Base-by-base conservation (phyloP, 1,284 basidiomycete species). In the Ganoderma boninense region DNA sequence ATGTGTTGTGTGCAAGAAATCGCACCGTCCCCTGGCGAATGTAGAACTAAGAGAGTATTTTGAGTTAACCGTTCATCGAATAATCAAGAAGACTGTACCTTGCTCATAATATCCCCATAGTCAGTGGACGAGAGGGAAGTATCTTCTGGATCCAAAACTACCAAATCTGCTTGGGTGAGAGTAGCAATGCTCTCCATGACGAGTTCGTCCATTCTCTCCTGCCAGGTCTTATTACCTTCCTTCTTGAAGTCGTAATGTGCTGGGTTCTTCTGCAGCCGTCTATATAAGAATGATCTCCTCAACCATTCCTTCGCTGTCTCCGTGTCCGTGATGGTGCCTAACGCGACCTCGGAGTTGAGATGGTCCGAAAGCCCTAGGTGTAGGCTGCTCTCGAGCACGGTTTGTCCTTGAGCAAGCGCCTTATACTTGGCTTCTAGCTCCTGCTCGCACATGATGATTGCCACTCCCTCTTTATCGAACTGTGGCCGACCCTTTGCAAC, bases 341-440 rank as follows among this genome's bases (percentile, higher is more conserved):
- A 86, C 0, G 92, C 92, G 65, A 98, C 93, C 82, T 98, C 97
- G 2, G 95, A 96, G 78, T 98, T 98, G 76, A 98, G 83, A 79
- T 98, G 95, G 79, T 98, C 97, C 1, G 91, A 85, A 13, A 98
- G 87, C 77, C 95, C 94, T 65, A 84, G 83, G 79, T 98, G 96
- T 40, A 97, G 86, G 72, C 88, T 92, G 79, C 94, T 96, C 81
- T 97, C 96, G 49, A 97, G 85, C 32, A 92, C 82, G 0, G 92
- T 96, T 68, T 86, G 87, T 20, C 89, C 91, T 74, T 91, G 89
- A 0, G 85, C 84, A 46, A 95, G 84, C 16, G 86, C 82, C 63
- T 86, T 85, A 79, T 95, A 96, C 77, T 95, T 95, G 13, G 80
- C 78, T 78, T 93, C 91, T 0, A 94, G 84, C n/a, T 89, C 87